Base-by-base conservation (phyloP, 2,329 filamentous ascomycete genomes). In the Periconia sp. region DNA sequence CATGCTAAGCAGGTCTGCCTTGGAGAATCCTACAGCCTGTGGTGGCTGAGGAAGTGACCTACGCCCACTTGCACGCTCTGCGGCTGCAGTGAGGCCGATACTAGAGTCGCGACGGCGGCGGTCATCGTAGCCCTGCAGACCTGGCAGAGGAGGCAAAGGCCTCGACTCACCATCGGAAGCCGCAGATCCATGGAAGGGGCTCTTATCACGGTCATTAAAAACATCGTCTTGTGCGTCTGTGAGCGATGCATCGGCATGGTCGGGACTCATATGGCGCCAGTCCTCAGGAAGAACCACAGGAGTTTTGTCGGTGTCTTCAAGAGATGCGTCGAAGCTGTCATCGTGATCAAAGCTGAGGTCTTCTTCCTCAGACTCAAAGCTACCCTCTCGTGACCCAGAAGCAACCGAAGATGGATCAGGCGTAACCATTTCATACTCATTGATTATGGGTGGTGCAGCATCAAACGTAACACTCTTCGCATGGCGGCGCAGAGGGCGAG, bases 401-500 rank as follows among this genome's bases (percentile, higher is more conserved):
- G 90, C 91, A 20, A 95, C 82, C 0, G 92, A 96, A 1, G 93
- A 97, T n/a, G 95, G 85, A 69, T 97, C 94, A 11, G 94, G 94
- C 2, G 94, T 99, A 33, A 91, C 90, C 89, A 97, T 92, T 76
- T 97, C 94, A 73, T 97, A 99, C 76, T 99, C 94, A 70, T 97
- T 96, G 66, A 99, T 84, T 70, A 96, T 90, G 20, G 94, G 94
- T 19, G 93, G 93, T 1, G 91, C 92, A 37, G 88, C 89, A 75
- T 97, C 92, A 71, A 99, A 99, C 0, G 93, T 99, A 54, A 99
- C 94, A 66, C 92, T 97, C 81, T 99, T 99, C 45, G 91, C 87
- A 75, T 96, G 90, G 50, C 92, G 89, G 70, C 91, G 89, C 41
- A 92, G 81, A 13, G 81, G 82, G 60, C 85, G 85, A 50, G 89